Base-by-base conservation (phyloP, 2,329 filamentous ascomycete species). In the Calonectria hawksworthii region DNA sequence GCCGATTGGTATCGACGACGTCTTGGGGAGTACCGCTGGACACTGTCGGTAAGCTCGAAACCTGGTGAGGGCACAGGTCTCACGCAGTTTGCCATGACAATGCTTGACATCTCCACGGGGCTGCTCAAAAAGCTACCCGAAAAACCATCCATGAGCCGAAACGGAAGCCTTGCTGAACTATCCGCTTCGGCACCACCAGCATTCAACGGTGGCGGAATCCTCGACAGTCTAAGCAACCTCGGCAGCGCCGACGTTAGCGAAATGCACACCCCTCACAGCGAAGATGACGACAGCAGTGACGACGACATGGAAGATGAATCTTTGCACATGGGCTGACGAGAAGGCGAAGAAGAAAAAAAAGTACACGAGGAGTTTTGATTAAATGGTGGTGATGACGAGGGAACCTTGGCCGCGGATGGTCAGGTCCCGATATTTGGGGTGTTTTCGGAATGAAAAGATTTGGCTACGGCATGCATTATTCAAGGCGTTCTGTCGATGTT, bases 1-100 rank as follows among this genome's bases (percentile, higher is more conserved):
- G 95, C 95, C 0, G 95, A 97, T 38, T 99, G 98, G 90, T 99
- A 99, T 85, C 92, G 95, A 47, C 91, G 94, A 16, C 90, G 96
- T 1, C 86, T 99, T 28, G 93, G 93, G 74, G 96, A 99, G 86
- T 99, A 98, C 83, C 92, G 95, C 65, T 99, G 96, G 96, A 98
- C 96, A 13, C 88, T 99, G 70, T 94, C 94, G 11, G 96, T 99
- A 63, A 96, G 94, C 84, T 93, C 92, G 56, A 95, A 95, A 83
- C 92, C 94, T 0, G 90, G 90, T 3, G 90, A 91, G 79, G 89
- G 88, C 70, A 89, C 86, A 63, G 88, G 89, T 1, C 81, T 93
- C 68, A 93, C 92, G 0, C 89, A 91, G 75, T 95, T 95, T 79
- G 94, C 94, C n/a, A 93, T 95, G 87, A 93, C 93, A 3, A 95